A percentile compares a stretch with the other conserved stretches of the same genome.
These are phyloP conservation scores for Penicillium steckii DNA, from an alignment of 495 filamentous ascomycete genomes.

Conservation along the genomic window DNA sequence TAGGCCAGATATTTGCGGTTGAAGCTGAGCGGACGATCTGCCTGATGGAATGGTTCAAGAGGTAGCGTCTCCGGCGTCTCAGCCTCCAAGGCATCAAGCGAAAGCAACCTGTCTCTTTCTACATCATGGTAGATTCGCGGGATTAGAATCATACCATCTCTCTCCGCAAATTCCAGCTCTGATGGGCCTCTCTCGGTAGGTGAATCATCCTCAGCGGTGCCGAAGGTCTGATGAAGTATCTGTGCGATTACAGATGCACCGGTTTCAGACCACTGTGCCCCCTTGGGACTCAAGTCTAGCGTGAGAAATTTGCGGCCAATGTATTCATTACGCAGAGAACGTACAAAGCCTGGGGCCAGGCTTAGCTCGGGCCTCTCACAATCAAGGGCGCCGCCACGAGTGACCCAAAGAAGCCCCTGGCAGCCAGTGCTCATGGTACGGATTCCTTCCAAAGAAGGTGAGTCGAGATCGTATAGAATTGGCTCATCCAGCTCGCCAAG, in stretches of 20 bases:
- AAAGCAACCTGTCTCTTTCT: neutral
- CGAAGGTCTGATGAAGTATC: neutral
- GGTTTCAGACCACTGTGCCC: neutral
- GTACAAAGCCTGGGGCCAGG: neutral
- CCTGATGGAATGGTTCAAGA: neutral
- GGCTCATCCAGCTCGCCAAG: neutral
- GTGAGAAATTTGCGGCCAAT: neutral
- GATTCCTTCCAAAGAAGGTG: neutral
- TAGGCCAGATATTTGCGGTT: neutral
- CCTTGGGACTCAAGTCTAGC: neutral
- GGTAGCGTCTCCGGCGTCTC: neutral
- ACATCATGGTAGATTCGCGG: neutral
- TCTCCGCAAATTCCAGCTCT: neutral
- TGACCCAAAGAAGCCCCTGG: neutral
- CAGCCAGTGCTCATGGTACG: neutral
- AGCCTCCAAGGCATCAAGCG: neutral
- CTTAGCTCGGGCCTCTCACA: neutral
- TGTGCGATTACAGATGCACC: neutral
- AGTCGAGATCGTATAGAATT: neutral
- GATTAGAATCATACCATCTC: neutral
- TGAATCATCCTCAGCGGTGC: neutral
- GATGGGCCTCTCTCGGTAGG: neutral
- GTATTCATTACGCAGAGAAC: neutral
- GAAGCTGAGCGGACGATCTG: neutral
- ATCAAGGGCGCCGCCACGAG: neutral